Conservation (phyloP, 257 asterid species). For the Nicotiana paniculata region DNA sequence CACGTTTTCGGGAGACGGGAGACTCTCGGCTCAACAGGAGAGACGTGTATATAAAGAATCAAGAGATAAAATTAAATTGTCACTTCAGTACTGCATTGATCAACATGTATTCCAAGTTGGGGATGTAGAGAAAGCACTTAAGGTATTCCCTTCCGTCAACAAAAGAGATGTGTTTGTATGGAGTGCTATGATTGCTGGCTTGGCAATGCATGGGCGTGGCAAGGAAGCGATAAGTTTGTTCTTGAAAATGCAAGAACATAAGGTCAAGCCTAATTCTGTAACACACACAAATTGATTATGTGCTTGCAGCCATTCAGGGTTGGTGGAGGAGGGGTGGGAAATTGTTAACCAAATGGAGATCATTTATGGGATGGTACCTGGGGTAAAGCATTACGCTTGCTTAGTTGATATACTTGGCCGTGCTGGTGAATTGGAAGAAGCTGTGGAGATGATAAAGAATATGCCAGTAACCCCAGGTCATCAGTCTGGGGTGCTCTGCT, state of each 20-base stretch:
- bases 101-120: constrained; percentile 79
- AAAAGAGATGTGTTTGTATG: constrained; percentile 57
- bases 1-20: too few species aligned
- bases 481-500: constrained; percentile 79
- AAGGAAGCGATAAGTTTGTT: constrained; percentile 52
- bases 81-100: constrained; percentile 61
- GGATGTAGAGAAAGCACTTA: constrained; percentile 56
- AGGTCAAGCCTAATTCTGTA: constrained; percentile 50
- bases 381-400: constrained; percentile 64
- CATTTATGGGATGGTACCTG: constrained; percentile 39
- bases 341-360: constrained; percentile 47
- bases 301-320: constrained; percentile 83
- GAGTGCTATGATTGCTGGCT: constrained; percentile 80
- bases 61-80: constrained; percentile 37
- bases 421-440: constrained; percentile 60
- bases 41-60: constrained; percentile 42
- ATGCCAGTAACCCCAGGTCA: constrained; percentile 49
- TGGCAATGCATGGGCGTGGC: constrained; percentile 75
- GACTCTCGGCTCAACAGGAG: too few species aligned
- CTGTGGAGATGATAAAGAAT: constrained; percentile 39
- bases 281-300: constrained; percentile 60
- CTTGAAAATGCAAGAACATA: constrained; percentile 50
- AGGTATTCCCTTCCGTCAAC: constrained; percentile 44
- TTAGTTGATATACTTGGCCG: constrained; percentile 79
- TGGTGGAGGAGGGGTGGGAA: constrained; percentile 51